Evolutionary conservation across 306 rosid species (phyloP).

Genomic region (Prinsepia uniflora): DNA sequence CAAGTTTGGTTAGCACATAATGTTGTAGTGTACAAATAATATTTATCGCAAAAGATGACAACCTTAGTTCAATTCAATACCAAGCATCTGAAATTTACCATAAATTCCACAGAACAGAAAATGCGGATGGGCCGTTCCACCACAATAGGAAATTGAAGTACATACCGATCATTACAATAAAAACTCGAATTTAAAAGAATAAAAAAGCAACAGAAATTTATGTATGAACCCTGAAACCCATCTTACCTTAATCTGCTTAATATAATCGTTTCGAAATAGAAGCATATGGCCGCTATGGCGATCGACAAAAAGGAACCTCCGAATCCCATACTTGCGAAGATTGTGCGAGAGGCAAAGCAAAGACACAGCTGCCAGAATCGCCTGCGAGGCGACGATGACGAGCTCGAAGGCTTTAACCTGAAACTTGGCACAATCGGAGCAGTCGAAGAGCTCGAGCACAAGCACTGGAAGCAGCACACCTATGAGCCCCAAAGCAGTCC

Average conservation of each 20-base stretch:
- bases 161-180: neutral
- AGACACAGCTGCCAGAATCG: conserved; percentile 68
- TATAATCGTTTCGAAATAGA: conserved; percentile 48
- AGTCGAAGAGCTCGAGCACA: conserved; percentile 37
- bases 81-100: neutral
- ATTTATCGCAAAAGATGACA: neutral
- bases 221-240: too few species aligned
- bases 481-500: conserved; percentile 40
- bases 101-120: neutral
- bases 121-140: too few species aligned
- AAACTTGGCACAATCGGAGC: conserved; percentile 38
- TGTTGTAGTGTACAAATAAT: neutral
- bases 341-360: conserved; percentile 61
- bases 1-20: neutral
- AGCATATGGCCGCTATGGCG: conserved; percentile 41
- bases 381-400: conserved; percentile 63
- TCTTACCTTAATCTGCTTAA: conserved; percentile 49
- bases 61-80: neutral
- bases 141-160: too few species aligned
- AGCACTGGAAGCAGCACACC: conserved; percentile 50
- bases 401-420: conserved; percentile 57
- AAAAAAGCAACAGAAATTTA: too few species aligned
- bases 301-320: conserved; percentile 75
- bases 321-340: conserved; percentile 58
- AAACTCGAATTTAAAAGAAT: neutral